Evolutionary conservation across 257 asterid species (phyloP), one percentile per base, ranked within the genome.

Genomic region (Paulownia fortunei): DNA sequence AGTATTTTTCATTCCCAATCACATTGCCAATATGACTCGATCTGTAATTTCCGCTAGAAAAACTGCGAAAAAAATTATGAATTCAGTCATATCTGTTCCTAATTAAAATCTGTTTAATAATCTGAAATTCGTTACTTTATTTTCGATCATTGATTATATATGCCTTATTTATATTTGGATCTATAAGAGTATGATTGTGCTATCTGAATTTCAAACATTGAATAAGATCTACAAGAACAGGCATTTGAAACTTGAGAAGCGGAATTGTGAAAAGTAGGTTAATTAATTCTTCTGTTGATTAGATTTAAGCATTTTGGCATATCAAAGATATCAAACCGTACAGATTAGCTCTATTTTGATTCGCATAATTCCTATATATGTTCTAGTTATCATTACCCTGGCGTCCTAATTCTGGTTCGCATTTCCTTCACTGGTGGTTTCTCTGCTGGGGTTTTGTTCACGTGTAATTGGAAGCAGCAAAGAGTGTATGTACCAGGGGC

Each of bases 401-500:
- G 34, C 59, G 5, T 9, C 4, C 67, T 72, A 55, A 72, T 72
- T 54, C 34, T 36, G 23, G 44, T 73, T 58, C 36, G 36, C 24
- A 54, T 36, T 72, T 56, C 10, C 8, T 18, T 26, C 4, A 32
- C 11, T 6, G 19, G 24, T 36, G 56, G 1, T 46, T 4, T 41
- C 69, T 41, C 46, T 27, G 27, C 36, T 68, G 8, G 49, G 72
- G 30, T 8, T 32, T 24, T 62, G 65, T 51, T 42, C 15, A n/a
- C 6, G 10, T 49, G 7, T 49, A 21, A 13, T 5, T 10, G 66
- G 74, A 24, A 72, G 67, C 92, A 87, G 89, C 90, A 87, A 84
- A 83, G 83, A 59, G 88, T 87, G 76, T 76, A 32, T 46, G 84
- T 89, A n/a, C 87, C 90, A 19, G 87, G 89, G 44, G 81, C 72